Evolutionary conservation across 805 yeast species (phyloP), one percentile per base, ranked within the genome.

Genomic region (Wickerhamiella azymoides): DNA sequence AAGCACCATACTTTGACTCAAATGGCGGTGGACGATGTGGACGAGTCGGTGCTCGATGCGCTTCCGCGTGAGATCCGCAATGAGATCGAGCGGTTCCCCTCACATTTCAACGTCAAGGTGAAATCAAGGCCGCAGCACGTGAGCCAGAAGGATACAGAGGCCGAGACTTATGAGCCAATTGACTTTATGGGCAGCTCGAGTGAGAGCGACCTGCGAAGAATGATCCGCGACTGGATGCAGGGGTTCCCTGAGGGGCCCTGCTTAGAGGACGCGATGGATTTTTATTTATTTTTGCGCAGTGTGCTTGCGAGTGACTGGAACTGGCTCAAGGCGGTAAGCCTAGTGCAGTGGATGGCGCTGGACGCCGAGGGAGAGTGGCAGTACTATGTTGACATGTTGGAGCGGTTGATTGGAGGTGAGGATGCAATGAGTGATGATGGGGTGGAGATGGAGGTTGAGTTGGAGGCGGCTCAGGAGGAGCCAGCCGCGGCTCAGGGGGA

Each of bases 1-100:
- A 46, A 46, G 16, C 50, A n/a, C 27, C 39, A 36, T 45, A 53
- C 48, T 3, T 45, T 46, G 52, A 50, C 53, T 45, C 58, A 43
- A 33, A 47, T 55, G 14, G 32, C 62, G 6, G 54, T 16, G 1
- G 37, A 72, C n/a, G 5, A 19, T 2, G 67, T 80, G 30, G 85
- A 84, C 54, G 68, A 77, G 71, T 74, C 71, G 2, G 83, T 81
- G 1, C 74, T 84, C 54, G 65, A 71, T 10, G 73, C 70, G 40
- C 61, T 86, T 8, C 96, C 96, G 0, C 53, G 60, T 2, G 80
- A 78, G 19, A 74, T 86, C 4, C 76, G 76, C 52, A 52, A 61
- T 1, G 96, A 86, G 53, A 56, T 86, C 10, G 27, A 30, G 33
- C 33, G 33, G 16, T 30, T 30, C 8, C 33, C 33, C 9, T 30